phyloP scores from a whole-genome alignment of 2,329 filamentous ascomycete genomes.

The Colletotrichum liriopes region DNA sequence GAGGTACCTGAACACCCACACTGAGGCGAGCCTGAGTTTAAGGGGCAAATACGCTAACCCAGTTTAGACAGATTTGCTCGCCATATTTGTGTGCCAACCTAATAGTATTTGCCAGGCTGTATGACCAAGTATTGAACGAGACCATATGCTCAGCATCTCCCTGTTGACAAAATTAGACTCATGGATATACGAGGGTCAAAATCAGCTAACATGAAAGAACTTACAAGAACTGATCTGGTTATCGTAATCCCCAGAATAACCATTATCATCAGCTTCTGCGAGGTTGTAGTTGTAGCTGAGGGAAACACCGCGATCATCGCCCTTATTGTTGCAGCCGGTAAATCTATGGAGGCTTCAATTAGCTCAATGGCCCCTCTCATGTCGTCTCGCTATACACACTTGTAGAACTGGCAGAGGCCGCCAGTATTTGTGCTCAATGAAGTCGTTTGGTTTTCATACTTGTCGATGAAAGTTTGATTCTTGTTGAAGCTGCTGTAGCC shows the following conservation, averaged over 20 bases:
- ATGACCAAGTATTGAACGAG: background rate
- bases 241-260: constrained; percentile 35
- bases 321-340: constrained; percentile 30
- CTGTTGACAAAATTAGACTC: background rate
- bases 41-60: no score
- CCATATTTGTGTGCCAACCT: background rate
- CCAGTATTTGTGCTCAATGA: constrained; percentile 37
- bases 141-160: constrained; percentile 29
- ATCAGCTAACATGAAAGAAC: background rate
- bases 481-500: constrained; percentile 33
- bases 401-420: constrained; percentile 38
- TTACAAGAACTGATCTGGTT: constrained; percentile 40
- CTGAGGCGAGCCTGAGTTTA: no score
- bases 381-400: background rate
- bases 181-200: background rate
- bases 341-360: background rate
- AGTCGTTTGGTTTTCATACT: constrained; percentile 36
- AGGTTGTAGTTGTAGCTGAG: constrained; percentile 38
- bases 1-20: no score
- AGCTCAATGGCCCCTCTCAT: background rate
- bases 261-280: background rate
- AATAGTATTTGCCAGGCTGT: background rate
- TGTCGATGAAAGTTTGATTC: constrained; percentile 22
- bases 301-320: constrained; percentile 31
- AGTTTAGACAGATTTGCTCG: no score